Percentiles rank a stretch among this genome's conserved stretches.
Conservation (phyloP, 345 rosid species). For the Cardamine chenopodiifolia region DNA sequence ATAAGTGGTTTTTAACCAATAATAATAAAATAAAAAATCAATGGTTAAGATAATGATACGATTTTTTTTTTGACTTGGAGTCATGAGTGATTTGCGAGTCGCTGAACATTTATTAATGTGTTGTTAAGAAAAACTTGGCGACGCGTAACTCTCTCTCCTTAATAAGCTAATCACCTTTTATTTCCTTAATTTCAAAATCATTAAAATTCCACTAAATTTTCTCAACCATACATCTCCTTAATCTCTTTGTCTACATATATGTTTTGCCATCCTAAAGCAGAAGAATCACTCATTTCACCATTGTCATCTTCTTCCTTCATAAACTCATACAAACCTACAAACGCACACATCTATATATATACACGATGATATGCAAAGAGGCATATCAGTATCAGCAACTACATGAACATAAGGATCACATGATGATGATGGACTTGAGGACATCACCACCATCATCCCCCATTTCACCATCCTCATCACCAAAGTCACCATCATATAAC, state of each 20-base stretch:
- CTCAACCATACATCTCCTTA: constrained; percentile 17
- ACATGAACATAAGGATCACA: constrained; percentile 30
- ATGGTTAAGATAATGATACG: too few species aligned
- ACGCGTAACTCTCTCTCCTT: constrained; percentile 34
- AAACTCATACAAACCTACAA: constrained; percentile 1
- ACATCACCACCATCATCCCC: constrained; percentile 24
- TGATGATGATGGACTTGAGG: constrained; percentile 39
- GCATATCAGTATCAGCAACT: constrained; percentile 38
- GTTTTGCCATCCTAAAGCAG: constrained; percentile 19
- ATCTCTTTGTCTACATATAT: constrained; percentile 1
- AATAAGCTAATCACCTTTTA: constrained; percentile 19
- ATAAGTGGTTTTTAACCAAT: too few species aligned
- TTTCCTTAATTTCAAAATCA: neutral
- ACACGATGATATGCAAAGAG: constrained; percentile 37
- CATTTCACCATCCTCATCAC: constrained; percentile 5
- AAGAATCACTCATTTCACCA: constrained; percentile 25
- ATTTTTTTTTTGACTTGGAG: neutral
- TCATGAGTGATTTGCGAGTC: neutral
- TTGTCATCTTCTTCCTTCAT: constrained; percentile 18
- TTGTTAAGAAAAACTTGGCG: constrained; percentile 9
- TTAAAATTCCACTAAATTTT: constrained; percentile 11
- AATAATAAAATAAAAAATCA: too few species aligned
- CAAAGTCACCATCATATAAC: constrained; percentile 24
- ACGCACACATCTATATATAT: neutral
- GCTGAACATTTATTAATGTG: neutral